Percentiles rank a stretch among this genome's conserved stretches.
Conservation (phyloP, 768 basidiomycete species). For the Russula emetica region DNA sequence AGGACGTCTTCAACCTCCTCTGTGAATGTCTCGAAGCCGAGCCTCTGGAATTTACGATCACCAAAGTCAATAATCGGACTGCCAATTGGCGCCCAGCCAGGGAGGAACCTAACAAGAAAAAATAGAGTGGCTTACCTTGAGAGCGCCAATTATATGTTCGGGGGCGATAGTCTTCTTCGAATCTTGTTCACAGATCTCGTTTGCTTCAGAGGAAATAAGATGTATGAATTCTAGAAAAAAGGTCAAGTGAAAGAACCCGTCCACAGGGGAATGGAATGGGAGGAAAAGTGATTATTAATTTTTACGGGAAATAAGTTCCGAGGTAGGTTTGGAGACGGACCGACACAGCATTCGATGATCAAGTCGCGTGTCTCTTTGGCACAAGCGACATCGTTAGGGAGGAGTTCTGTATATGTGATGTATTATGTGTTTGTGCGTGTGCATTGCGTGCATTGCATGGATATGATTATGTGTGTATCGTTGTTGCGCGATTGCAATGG, state of each 20-base stretch:
- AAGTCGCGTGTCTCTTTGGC: conserved; percentile 96
- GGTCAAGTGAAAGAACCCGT: background rate
- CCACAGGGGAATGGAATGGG: background rate
- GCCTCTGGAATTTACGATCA: conserved; percentile 49
- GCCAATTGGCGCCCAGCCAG: background rate
- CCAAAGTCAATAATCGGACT: background rate
- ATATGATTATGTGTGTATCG: background rate
- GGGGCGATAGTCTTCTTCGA: conserved; percentile 99
- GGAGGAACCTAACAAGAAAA: background rate
- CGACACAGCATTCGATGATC: conserved; percentile 98
- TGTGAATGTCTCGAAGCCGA: conserved; percentile 91
- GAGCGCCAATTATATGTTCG: conserved; percentile 89
- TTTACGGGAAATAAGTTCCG: conserved; percentile 18
- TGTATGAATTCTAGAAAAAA: conserved; percentile 85
- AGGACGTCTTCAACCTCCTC: conserved; percentile 87
- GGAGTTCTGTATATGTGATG: conserved; percentile 55
- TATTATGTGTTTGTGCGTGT: background rate
- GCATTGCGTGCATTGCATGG: background rate
- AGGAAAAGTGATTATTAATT: background rate
- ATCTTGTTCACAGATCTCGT: conserved; percentile 96
- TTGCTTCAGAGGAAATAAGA: conserved; percentile 93
- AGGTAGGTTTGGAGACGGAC: conserved; percentile 48
- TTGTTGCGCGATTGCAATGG: background rate
- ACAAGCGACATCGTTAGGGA: conserved; percentile 82
- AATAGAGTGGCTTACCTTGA: conserved; percentile 61